Conservation (phyloP, 495 filamentous ascomycete species). For the Penicillium herquei region DNA sequence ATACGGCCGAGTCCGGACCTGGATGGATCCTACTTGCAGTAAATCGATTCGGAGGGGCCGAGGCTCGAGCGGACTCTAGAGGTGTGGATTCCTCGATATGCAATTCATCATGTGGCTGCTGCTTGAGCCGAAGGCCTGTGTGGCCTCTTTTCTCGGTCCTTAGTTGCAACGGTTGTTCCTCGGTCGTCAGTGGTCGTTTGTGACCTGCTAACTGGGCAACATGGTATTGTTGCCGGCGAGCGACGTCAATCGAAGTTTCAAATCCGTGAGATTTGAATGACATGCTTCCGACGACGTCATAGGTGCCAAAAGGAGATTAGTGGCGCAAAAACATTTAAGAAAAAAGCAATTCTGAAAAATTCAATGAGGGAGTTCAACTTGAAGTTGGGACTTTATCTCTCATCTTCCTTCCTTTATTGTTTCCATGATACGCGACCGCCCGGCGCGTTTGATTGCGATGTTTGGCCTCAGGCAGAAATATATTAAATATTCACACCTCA, state of each 20-base stretch:
- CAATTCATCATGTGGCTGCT: slow-evolving; percentile 11
- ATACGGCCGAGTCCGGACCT: slow-evolving; percentile 17
- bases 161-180: not conserved
- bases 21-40: slow-evolving; percentile 38
- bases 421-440: slow-evolving; percentile 3
- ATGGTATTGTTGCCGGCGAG: slow-evolving; percentile 36
- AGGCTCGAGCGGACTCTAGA: slow-evolving; percentile 25
- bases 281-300: slow-evolving; percentile 25
- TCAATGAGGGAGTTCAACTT: no score
- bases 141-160: slow-evolving; percentile 1
- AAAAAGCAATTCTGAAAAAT: no score
- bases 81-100: slow-evolving; percentile 22
- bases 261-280: slow-evolving; percentile 40
- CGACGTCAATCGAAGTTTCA: slow-evolving; percentile 48
- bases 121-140: not conserved
- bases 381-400: not conserved
- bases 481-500: not conserved
- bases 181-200: slow-evolving; percentile 33
- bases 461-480: not conserved
- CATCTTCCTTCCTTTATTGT: not conserved
- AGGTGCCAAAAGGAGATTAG: not conserved
- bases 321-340: no score
- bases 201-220: slow-evolving; percentile 40
- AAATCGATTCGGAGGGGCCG: slow-evolving; percentile 30
- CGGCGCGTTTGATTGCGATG: not conserved